Evolutionary conservation across 2,329 filamentous ascomycete genomes (phyloP).

Genomic region (Colletotrichum abscissum): DNA sequence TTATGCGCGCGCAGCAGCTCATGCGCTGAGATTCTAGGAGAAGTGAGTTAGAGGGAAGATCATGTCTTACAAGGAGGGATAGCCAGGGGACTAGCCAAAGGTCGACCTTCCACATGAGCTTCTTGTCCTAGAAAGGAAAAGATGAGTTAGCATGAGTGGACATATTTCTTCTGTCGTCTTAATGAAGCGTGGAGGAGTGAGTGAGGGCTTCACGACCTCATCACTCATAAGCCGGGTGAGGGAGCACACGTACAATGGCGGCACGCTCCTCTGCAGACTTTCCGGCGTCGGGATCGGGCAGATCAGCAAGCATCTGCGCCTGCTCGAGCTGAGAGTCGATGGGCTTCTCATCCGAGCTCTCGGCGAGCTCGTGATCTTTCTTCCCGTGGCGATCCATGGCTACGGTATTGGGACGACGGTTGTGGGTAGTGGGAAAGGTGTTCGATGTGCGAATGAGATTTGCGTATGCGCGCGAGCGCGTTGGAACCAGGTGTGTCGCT

Average conservation of each 20-base stretch:
- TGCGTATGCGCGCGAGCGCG: not conserved
- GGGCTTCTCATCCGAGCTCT: slow-evolving; percentile 33
- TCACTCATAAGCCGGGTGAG: not conserved
- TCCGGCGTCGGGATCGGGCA: slow-evolving; percentile 66
- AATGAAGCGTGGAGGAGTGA: too few species aligned
- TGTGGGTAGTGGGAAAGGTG: not conserved
- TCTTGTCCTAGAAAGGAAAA: slow-evolving; percentile 63
- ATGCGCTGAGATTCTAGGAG: too few species aligned
- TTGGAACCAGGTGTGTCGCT: not conserved
- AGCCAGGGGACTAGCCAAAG: slow-evolving; percentile 70
- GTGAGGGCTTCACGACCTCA: not conserved
- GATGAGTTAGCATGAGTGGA: slow-evolving; percentile 4
- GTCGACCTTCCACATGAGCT: slow-evolving; percentile 72
- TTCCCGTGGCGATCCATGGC: slow-evolving; percentile 31
- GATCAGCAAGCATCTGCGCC: slow-evolving; percentile 41
- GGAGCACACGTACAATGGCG: slow-evolving; percentile 63
- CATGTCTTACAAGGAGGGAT: slow-evolving; percentile 38
- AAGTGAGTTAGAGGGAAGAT: not conserved
- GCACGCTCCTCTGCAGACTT: slow-evolving; percentile 72
- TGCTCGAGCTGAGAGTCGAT: slow-evolving; percentile 40
- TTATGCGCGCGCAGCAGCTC: not conserved
- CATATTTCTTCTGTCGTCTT: not conserved
- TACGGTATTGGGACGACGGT: not conserved
- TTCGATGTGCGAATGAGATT: not conserved
- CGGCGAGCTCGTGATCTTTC: slow-evolving; percentile 31